Evolutionary conservation across 148 eudicot genomes (phyloP).

Genomic region (Drosera capensis): DNA sequence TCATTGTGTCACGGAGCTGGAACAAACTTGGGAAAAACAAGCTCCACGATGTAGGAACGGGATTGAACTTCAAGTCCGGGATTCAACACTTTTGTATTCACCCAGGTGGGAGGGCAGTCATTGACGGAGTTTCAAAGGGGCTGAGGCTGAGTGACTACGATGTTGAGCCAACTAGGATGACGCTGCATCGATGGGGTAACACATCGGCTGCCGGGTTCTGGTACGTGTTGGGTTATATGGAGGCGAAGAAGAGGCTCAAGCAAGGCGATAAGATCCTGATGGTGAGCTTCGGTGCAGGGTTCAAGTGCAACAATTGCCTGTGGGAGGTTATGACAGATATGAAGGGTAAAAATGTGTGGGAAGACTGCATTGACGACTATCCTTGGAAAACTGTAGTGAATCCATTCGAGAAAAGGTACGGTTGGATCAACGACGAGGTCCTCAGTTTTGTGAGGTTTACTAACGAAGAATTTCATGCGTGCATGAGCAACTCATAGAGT

Average conservation of each 20-base stretch:
- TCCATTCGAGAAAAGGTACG: slow-evolving; percentile 4
- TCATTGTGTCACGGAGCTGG: background rate
- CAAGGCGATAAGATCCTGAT: slow-evolving; percentile 3
- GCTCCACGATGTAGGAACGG: background rate
- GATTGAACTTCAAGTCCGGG: slow-evolving; percentile 1
- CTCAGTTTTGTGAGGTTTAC: background rate
- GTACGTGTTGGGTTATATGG: too few relatives aligned
- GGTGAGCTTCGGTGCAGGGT: slow-evolving; percentile 12
- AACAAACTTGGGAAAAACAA: background rate
- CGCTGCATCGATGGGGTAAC: slow-evolving; percentile 6
- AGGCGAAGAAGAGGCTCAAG: too few relatives aligned
- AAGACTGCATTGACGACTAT: slow-evolving; percentile 1
- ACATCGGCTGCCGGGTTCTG: too few relatives aligned
- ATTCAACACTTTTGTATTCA: slow-evolving; percentile 7
- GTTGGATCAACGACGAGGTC: slow-evolving; percentile 7
- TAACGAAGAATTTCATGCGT: too few relatives aligned
- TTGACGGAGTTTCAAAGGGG: background rate
- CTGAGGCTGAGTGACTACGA: slow-evolving; percentile 4
- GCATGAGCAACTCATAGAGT: too few relatives aligned
- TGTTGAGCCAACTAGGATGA: slow-evolving; percentile 7
- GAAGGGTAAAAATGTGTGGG: slow-evolving; percentile 7
- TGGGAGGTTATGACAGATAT: slow-evolving; percentile 7
- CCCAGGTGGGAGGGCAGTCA: slow-evolving; percentile 7
- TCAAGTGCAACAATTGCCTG: slow-evolving; percentile 8
- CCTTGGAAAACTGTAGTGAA: slow-evolving; percentile 2